Percentiles rank a stretch among this genome's conserved stretches.
Evolutionary conservation across 129 eudicot species (phyloP).

Genomic region (Flaveria bidentis): DNA sequence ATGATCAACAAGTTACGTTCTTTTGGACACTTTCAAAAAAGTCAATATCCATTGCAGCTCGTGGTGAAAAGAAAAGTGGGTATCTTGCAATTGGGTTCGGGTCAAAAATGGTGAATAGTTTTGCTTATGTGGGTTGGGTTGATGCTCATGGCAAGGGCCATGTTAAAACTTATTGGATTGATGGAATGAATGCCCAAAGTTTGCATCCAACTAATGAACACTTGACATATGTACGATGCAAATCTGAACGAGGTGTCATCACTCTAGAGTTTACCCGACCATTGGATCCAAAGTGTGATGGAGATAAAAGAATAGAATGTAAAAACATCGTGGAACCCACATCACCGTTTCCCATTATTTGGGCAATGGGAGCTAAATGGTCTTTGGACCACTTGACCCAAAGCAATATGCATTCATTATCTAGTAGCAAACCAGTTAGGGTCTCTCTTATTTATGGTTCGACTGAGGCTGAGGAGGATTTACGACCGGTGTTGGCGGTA

Average conservation of each 20-base stretch:
- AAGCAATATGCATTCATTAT: constrained; percentile 77
- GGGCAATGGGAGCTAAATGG: constrained; percentile 97
- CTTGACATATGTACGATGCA: constrained; percentile 84
- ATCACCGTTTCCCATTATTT: constrained; percentile 72
- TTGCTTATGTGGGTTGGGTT: constrained; percentile 91
- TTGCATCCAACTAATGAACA: constrained; percentile 77
- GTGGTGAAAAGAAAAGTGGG: constrained; percentile 86
- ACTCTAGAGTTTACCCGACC: constrained; percentile 88
- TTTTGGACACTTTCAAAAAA: constrained; percentile 81
- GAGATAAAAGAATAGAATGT: constrained; percentile 60
- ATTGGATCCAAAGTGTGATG: constrained; percentile 62
- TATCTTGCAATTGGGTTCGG: constrained; percentile 96
- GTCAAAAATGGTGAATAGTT: constrained; percentile 80
- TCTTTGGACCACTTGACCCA: constrained; percentile 56
- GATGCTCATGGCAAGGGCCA: constrained; percentile 73
- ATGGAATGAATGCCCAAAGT: constrained; percentile 59
- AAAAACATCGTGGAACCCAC: constrained; percentile 80
- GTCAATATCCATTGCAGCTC: constrained; percentile 85
- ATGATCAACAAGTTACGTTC: constrained; percentile 84
- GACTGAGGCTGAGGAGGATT: constrained; percentile 82
- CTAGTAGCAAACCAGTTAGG: constrained; percentile 68
- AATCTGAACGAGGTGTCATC: constrained; percentile 79
- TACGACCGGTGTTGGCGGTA: constrained; percentile 83
- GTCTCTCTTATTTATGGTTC: constrained; percentile 79
- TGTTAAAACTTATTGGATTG: constrained; percentile 77